Evolutionary conservation across 345 rosid genomes (phyloP), one percentile per base, ranked within the genome.

Genomic region (Hibiscus syriacus): DNA sequence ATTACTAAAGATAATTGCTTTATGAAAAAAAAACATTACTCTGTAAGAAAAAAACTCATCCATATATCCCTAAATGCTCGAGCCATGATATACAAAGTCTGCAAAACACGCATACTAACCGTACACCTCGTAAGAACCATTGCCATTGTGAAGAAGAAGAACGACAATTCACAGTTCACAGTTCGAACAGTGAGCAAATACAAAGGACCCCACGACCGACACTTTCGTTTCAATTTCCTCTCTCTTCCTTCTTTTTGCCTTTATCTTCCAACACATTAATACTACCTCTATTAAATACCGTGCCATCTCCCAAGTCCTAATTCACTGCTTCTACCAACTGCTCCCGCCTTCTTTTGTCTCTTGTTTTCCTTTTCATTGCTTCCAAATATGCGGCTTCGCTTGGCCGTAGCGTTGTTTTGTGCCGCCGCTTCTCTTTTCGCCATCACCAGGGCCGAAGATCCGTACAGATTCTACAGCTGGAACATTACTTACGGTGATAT

Each of bases 401-500:
- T 70, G 26, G 76, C 68, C 61, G 72, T 60, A 25, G 48, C 5
- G 27, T 45, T 55, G 23, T 69, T 74, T 0, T 76, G 76, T 7
- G 49, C 65, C 66, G 25, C 71, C 0, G 53, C 70, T 6, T 59
- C 71, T 34, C 58, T 77, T 63, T 22, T 67, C 0, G 55, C 72
- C 74, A 69, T 72, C 62, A 89, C 63, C 2, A 64, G 57, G 0
- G 87, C 87, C 6, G 92, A 84, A 0, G 84, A 80, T 73, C 89
- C 92, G 0, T 86, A 84, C 82, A 75, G 81, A 43, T 86, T 84
- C 81, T 84, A 78, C 74, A 38, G 66, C 58, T 86, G 92, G 92
- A 86, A 84, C 43, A 79, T 86, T 56, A 86, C 89, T 2, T 86
- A 82, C 19, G 89, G 92, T 0, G 84, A 76, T 61, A 84, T 86